A percentile compares a stretch with the other conserved stretches of the same genome.
phyloP scores from a whole-genome alignment of 768 basidiomycete genomes.

The Hydnum rufescens region DNA sequence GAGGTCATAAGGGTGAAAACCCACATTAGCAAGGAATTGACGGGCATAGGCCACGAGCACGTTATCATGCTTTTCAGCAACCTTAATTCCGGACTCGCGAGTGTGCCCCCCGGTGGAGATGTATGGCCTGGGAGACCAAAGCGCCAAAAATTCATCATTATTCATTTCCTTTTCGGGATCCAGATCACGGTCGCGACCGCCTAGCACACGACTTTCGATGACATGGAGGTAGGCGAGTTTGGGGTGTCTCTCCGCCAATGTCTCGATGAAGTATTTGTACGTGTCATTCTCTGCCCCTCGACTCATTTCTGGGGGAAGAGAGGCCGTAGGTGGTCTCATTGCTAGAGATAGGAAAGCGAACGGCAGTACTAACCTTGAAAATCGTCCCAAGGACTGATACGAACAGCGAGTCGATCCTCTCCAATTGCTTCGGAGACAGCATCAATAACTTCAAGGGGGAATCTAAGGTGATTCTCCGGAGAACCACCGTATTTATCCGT shows the following conservation, averaged over 20 bases:
- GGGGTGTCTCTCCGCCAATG: conserved; percentile 29
- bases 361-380: background rate
- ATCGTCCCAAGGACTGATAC: conserved; percentile 34
- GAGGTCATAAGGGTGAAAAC: no score
- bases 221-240: conserved; percentile 33
- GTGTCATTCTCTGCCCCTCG: no score
- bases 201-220: conserved; percentile 19
- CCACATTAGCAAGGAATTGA: background rate
- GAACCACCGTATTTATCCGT: conserved; percentile 47
- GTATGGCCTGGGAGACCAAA: no score
- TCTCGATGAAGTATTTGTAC: conserved; percentile 31
- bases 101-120: background rate
- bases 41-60: background rate
- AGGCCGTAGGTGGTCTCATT: background rate
- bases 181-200: background rate
- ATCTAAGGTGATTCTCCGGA: conserved; percentile 38
- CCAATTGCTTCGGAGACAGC: conserved; percentile 35
- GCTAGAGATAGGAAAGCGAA: background rate
- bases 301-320: no score
- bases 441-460: conserved; percentile 34
- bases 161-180: no score
- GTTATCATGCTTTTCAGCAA: background rate
- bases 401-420: conserved; percentile 29
- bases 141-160: no score
- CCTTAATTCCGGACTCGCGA: background rate